Conservation (phyloP, 2,329 filamentous ascomycete genomes). For the Cercospora zeina region DNA sequence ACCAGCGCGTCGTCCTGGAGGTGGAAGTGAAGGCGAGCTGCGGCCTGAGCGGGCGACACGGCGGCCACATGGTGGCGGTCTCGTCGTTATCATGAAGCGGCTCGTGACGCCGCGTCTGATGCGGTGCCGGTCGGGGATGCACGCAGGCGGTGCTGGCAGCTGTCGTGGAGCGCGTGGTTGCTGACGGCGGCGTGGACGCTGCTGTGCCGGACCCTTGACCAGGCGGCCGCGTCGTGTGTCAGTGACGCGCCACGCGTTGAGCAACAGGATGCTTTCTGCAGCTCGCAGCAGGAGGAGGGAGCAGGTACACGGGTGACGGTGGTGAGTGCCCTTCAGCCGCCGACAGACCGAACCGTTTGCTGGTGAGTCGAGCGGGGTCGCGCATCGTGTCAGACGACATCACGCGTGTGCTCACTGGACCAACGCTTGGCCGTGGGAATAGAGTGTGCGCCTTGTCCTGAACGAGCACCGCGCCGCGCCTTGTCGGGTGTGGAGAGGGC, state of each 20-base stretch:
- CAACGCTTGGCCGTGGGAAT: slow-evolving; percentile 4
- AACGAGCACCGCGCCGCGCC: neutral
- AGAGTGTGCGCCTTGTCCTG: neutral
- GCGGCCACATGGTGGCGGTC: slow-evolving; percentile 37
- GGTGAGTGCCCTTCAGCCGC: slow-evolving; percentile 6
- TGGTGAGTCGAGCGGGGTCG: slow-evolving; percentile 17
- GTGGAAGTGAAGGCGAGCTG: slow-evolving; percentile 18
- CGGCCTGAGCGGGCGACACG: slow-evolving; percentile 35
- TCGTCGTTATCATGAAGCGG: slow-evolving; percentile 30
- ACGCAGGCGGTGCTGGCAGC: neutral
- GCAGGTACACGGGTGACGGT: slow-evolving; percentile 12
- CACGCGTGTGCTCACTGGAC: slow-evolving; percentile 6
- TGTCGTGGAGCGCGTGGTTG: slow-evolving; percentile 5
- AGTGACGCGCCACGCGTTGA: slow-evolving; percentile 14
- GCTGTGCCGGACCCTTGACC: neutral
- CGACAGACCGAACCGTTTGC: neutral
- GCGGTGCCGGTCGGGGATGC: slow-evolving; percentile 4
- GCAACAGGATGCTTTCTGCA: slow-evolving; percentile 13
- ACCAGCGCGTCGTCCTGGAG: slow-evolving; percentile 14
- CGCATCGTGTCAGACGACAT: slow-evolving; percentile 12
- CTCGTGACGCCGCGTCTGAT: neutral
- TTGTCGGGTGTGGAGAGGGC: neutral
- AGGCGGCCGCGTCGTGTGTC: neutral
- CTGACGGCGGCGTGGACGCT: neutral
- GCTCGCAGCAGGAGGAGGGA: slow-evolving; percentile 10